Base-by-base conservation (phyloP, 176 grass and related monocot species). In the Oryza meyeriana region DNA sequence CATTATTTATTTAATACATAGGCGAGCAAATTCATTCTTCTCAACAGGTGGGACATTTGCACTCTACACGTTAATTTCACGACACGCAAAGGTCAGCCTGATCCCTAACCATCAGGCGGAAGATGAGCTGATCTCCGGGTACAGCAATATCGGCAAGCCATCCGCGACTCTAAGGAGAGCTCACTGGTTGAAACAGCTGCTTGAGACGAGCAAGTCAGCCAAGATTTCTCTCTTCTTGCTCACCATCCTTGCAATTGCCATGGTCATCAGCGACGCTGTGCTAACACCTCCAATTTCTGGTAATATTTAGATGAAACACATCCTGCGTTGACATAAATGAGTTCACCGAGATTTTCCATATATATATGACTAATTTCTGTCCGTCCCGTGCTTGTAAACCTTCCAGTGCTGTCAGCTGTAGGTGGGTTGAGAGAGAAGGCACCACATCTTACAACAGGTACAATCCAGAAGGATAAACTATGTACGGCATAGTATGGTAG, bases 181-280 rank as follows among this genome's bases (percentile, higher is more conserved):
- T 0, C 74, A 73, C 16, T 89, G 85, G 93, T 68, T 92, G 27
- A 92, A 95, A 58, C 72, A 78, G 3, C 52, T 79, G 14, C 66
- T 95, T 17, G 93, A 90, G 64, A 2, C 39, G 69, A 85, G 79
- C 62, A 76, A 40, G 24, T 11, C 34, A 0, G 64, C 63, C 2
- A 89, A 71, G 48, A 78, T 84, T 3, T 44, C 32, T 1, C 84
- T 92, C 16, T 84, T 92, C 57, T 6, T 92, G 1, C 34, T 87
- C 12, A 89, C 87, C 20, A 87, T 92, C 4, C 76, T 92, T 0
- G 90, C 85, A 1, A 92, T 68, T 4, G 78, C 87, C 0, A 87
- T 92, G 87, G 90, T 87, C 66, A 92, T 92, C 61, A 85, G 90
- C 1, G 90, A 92, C 13, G 80, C 79, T 26, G 71, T 92, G 32